A percentile compares a stretch with the other conserved stretches of the same genome.
Conservation (phyloP, 2,329 filamentous ascomycete genomes). For the Botrytis byssoidea region DNA sequence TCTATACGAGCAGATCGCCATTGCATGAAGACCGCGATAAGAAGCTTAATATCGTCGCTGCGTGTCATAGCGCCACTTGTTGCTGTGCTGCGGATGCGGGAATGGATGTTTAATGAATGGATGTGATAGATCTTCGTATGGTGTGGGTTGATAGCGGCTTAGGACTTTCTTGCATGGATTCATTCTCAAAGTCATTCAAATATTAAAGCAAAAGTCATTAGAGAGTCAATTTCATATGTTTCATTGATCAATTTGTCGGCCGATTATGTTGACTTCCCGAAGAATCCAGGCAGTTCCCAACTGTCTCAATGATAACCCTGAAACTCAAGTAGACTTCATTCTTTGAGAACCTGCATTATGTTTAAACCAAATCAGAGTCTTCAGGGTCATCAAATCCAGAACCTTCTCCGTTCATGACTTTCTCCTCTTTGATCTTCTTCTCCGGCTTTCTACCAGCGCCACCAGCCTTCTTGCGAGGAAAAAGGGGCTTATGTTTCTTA, state of each 20-base stretch:
- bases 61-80: neutral
- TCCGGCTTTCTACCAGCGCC: neutral
- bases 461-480: neutral
- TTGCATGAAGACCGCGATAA: neutral
- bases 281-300: no score
- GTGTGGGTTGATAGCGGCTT: no score
- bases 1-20: neutral
- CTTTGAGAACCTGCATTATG: neutral
- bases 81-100: neutral
- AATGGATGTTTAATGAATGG: neutral
- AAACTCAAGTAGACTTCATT: neutral
- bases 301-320: neutral
- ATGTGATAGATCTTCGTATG: neutral
- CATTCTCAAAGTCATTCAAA: neutral
- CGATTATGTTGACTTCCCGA: neutral
- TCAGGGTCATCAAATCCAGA: neutral
- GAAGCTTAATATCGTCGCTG: neutral
- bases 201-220: neutral
- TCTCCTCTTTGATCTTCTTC: neutral
- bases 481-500: neutral
- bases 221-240: neutral
- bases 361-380: neutral
- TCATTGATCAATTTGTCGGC: neutral
- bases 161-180: neutral
- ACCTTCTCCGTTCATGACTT: neutral